Evolutionary conservation across 805 yeast species (phyloP).

Genomic region (Tetrapisispora nanseiensis): DNA sequence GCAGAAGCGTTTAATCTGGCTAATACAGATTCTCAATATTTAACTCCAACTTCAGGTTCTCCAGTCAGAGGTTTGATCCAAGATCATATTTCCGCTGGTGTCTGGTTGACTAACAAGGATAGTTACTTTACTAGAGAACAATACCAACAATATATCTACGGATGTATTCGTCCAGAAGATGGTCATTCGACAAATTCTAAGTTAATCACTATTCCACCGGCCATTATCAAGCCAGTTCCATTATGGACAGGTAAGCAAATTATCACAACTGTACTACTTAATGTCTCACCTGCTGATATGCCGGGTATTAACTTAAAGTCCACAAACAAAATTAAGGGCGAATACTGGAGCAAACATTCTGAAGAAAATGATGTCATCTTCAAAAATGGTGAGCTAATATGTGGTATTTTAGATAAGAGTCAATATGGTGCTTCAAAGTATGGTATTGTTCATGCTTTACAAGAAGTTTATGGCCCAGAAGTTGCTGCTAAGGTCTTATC

Average conservation of each 20-base stretch:
- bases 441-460: constrained; percentile 93
- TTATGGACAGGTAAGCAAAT: constrained; percentile 98
- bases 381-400: constrained; percentile 74
- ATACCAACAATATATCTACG: constrained; percentile 89
- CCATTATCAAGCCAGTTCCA: constrained; percentile 76
- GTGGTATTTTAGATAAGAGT: constrained; percentile 94
- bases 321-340: constrained; percentile 82
- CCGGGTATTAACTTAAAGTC: constrained; percentile 86
- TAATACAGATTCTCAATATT: constrained; percentile 92
- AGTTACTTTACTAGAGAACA: constrained; percentile 81
- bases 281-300: constrained; percentile 75
- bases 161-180: constrained; percentile 94
- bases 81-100: constrained; percentile 98
- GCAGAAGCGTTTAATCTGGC: constrained; percentile 94
- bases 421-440: constrained; percentile 97
- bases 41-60: constrained; percentile 96
- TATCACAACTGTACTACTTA: constrained; percentile 81
- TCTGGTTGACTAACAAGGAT: constrained; percentile 93
- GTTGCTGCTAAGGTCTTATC: constrained; percentile 84
- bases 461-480: constrained; percentile 88
- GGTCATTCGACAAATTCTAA: constrained; percentile 74
- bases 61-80: constrained; percentile 98
- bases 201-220: constrained; percentile 78
- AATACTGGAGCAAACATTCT: constrained; percentile 87
- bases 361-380: constrained; percentile 79